Percentiles rank a stretch among this genome's conserved stretches.
Conservation (phyloP, 805 yeast species). For the Saccharomycopsis synnaedendra region DNA sequence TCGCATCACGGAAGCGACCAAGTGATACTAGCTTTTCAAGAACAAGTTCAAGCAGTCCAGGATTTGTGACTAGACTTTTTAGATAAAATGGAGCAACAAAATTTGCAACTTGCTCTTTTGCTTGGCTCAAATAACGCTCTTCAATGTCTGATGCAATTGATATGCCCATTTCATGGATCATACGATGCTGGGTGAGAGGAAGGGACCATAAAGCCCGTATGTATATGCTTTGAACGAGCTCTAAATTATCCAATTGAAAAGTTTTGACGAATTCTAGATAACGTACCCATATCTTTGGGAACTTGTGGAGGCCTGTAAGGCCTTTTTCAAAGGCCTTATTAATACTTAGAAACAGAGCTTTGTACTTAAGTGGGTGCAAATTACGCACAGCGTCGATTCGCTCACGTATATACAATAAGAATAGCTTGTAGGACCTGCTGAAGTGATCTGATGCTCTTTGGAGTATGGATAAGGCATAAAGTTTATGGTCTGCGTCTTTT, state of each 20-base stretch:
- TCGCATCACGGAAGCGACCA: constrained; percentile 22
- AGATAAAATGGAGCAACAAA: not conserved
- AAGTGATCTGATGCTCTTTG: constrained; percentile 38
- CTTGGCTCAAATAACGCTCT: not conserved
- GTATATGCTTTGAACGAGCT: constrained; percentile 32
- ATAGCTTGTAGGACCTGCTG: constrained; percentile 38
- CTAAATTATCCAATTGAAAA: constrained; percentile 23
- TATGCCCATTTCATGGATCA: constrained; percentile 31
- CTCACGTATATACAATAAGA: constrained; percentile 39
- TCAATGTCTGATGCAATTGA: constrained; percentile 23
- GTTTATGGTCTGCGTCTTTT: constrained; percentile 17
- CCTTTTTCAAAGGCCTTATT: constrained; percentile 36
- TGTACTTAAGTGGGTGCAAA: constrained; percentile 22
- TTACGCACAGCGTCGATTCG: constrained; percentile 24
- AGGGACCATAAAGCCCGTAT: constrained; percentile 37
- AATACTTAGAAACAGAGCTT: constrained; percentile 25
- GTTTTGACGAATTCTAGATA: constrained; percentile 33
- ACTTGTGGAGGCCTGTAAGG: constrained; percentile 29
- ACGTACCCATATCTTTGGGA: constrained; percentile 41
- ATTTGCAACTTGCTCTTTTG: constrained; percentile 16
- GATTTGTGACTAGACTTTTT: constrained; percentile 6
- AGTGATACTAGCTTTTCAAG: constrained; percentile 25
- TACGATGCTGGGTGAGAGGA: constrained; percentile 41
- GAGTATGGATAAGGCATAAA: constrained; percentile 33
- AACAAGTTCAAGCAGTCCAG: constrained; percentile 23